These are phyloP conservation scores for Handroanthus guayacan DNA, from an alignment of 257 asterid species.

Conservation along the genomic window DNA sequence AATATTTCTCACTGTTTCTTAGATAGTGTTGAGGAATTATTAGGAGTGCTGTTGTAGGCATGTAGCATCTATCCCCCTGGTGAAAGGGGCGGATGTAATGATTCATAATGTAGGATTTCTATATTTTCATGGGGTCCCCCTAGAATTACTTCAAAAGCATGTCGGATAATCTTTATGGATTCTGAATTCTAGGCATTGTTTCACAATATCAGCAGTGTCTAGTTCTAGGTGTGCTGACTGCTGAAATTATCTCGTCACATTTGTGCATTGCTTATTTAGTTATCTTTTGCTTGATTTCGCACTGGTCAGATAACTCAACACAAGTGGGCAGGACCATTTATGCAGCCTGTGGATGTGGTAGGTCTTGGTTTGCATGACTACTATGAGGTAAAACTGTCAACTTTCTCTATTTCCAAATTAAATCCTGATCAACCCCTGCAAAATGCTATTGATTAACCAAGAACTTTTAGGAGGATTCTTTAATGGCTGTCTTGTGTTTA, in stretches of 20 bases:
- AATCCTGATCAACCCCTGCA: neutral
- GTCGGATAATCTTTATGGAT: too few species aligned
- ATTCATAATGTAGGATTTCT: neutral
- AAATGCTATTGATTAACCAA: neutral
- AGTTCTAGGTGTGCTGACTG: constrained; percentile 11
- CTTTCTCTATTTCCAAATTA: constrained; percentile 14
- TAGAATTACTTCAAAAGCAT: too few species aligned
- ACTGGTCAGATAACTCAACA: constrained; percentile 76
- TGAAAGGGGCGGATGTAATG: neutral
- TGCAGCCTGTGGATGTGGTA: constrained; percentile 94
- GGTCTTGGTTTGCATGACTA: constrained; percentile 90
- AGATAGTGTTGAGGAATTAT: neutral
- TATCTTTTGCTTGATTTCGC: constrained; percentile 26
- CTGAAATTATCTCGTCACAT: constrained; percentile 2
- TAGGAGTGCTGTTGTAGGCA: neutral
- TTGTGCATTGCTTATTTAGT: neutral
- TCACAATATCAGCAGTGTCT: constrained; percentile 1
- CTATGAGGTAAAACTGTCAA: constrained; percentile 58
- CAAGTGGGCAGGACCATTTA: constrained; percentile 89
- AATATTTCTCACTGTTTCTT: constrained; percentile 3
- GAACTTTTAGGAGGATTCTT: neutral
- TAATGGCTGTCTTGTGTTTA: neutral
- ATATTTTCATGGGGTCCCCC: too few species aligned
- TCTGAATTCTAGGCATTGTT: neutral
- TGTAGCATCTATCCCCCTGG: neutral